Percentiles rank a stretch among this genome's conserved stretches.
These are phyloP conservation scores for Zygosaccharomyces siamensis DNA, from an alignment of 805 yeast genomes.

Conservation along the genomic window DNA sequence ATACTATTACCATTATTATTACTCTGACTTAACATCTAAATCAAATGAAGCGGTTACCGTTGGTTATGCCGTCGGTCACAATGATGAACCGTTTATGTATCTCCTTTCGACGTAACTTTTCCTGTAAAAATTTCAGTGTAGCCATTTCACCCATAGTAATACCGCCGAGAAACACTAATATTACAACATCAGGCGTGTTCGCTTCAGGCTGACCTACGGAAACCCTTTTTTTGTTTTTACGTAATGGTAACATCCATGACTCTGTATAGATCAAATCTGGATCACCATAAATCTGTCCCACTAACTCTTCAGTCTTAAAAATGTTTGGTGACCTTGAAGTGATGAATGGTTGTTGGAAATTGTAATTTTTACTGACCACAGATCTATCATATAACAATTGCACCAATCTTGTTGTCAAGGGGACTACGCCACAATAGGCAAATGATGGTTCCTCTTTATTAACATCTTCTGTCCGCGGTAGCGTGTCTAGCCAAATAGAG, in stretches of 20 bases:
- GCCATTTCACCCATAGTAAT: slow-evolving; percentile 80
- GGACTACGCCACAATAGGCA: slow-evolving; percentile 79
- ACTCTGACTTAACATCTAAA: slow-evolving; percentile 3
- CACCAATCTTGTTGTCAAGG: slow-evolving; percentile 63
- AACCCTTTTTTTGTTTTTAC: slow-evolving; percentile 13
- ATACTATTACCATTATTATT: background rate
- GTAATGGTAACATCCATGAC: slow-evolving; percentile 23
- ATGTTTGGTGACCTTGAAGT: slow-evolving; percentile 28
- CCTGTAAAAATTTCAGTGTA: slow-evolving; percentile 58
- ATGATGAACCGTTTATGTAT: slow-evolving; percentile 40
- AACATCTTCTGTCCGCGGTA: slow-evolving; percentile 22
- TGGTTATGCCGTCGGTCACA: slow-evolving; percentile 44
- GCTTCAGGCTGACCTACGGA: slow-evolving; percentile 7
- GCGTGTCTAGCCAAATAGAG: slow-evolving; percentile 26
- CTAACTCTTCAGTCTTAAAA: slow-evolving; percentile 20
- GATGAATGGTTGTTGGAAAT: slow-evolving; percentile 33
- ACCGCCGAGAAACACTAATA: slow-evolving; percentile 75
- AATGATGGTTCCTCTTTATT: slow-evolving; percentile 38
- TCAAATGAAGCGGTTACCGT: slow-evolving; percentile 9
- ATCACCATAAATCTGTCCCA: slow-evolving; percentile 28
- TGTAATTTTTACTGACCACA: slow-evolving; percentile 38
- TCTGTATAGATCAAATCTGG: slow-evolving; percentile 13
- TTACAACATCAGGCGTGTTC: slow-evolving; percentile 21
- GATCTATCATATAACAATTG: slow-evolving; percentile 62
- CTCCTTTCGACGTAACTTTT: slow-evolving; percentile 36